phyloP scores from a whole-genome alignment of 2,329 filamentous ascomycete species.

The Exophiala mesophila region DNA sequence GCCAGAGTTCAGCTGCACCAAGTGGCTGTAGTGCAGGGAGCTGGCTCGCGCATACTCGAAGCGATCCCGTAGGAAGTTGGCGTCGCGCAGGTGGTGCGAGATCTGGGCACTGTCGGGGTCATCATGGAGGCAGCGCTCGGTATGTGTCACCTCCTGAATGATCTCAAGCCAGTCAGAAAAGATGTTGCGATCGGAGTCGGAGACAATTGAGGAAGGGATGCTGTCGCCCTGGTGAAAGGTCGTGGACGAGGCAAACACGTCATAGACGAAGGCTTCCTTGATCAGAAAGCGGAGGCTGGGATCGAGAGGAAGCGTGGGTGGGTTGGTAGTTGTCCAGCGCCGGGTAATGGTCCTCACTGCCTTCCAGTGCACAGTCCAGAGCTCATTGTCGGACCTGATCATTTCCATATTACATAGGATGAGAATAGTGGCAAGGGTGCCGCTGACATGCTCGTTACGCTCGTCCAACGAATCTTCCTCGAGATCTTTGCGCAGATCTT shows the following conservation, averaged over 20 bases:
- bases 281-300: conserved; percentile 21
- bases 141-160: conserved; percentile 26
- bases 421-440: conserved; percentile 26
- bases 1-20: conserved; percentile 17
- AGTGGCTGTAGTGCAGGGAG: conserved; percentile 19
- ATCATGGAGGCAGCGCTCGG: conserved; percentile 19
- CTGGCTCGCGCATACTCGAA: conserved; percentile 21
- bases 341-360: conserved; percentile 26
- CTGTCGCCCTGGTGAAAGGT: conserved; percentile 24
- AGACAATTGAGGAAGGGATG: conserved; percentile 15
- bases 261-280: conserved; percentile 29
- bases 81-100: conserved; percentile 1
- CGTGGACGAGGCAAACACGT: conserved; percentile 28
- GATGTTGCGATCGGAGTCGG: conserved; percentile 18
- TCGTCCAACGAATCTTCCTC: conserved; percentile 5
- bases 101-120: not conserved
- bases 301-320: conserved; percentile 8
- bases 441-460: conserved; percentile 9
- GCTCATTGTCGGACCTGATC: conserved; percentile 20
- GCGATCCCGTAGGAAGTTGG: conserved; percentile 4
- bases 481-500: conserved; percentile 11
- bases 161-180: conserved; percentile 28
- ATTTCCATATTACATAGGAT: conserved; percentile 29
- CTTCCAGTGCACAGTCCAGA: conserved; percentile 28
- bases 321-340: conserved; percentile 14